Evolutionary conservation across 2,329 filamentous ascomycete genomes (phyloP), one percentile per base, ranked within the genome.

Genomic region (Colletotrichum navitas): DNA sequence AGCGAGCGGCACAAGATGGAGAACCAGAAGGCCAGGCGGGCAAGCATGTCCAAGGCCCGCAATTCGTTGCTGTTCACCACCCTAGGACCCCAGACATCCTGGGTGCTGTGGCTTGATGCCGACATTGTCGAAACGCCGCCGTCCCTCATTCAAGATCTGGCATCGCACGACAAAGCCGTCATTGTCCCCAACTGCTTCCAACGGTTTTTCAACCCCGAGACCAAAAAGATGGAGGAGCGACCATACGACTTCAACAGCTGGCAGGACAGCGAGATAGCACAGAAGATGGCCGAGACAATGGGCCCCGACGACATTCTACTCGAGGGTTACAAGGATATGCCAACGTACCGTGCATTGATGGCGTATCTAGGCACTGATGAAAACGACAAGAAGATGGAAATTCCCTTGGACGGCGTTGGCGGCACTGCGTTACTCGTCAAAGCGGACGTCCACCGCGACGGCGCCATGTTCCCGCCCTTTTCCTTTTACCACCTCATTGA

Each of bases 181-280:
- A 93, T 98, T 66, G 94, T 95, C 1, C 94, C 96, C 63, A 99
- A 99, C 80, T 98, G 95, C 85, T 98, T 93, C 86, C 96, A 99
- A 83, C 87, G 92, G 74, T 98, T 90, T 83, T 88, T 88, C 58
- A 92, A 98, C 74, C 77, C 85, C 0, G 87, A 92, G 18, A 91
- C 88, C 63, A 91, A 92, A 77, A 86, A 90, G 74, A 89, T 89
- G 84, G 90, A 91, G 54, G 90, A 95, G 78, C 90, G 96, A 5
- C 91, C 95, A 0, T 99, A 99, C 81, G 96, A 99, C 83, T 98
- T 92, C 87, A 99, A 99, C 84, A 97, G 93, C 80, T 99, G 96
- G 96, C 91, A 95, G 78, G 96, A 99, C 79, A 97, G 93, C 79
- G 88, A 91, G 1, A 91, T 88, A 2, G 95, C 96, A 1, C 88